A percentile compares a stretch with the other conserved stretches of the same genome.
Conservation (phyloP, 208 protist species). For the Balamuthia mandrillaris region DNA sequence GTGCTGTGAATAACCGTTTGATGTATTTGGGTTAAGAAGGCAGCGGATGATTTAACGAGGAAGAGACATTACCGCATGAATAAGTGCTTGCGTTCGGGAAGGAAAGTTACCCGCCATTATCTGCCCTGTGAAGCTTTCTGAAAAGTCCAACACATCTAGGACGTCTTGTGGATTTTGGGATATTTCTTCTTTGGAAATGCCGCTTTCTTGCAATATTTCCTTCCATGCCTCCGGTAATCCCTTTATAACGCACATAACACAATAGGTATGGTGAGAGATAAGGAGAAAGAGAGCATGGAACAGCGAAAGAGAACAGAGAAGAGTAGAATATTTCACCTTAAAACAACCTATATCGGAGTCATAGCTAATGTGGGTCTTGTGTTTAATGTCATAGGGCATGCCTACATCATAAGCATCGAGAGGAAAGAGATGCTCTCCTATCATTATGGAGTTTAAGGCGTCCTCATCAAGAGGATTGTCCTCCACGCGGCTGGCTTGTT, state of each 20-base stretch:
- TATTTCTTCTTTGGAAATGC: conserved; percentile 46
- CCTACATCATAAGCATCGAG: conserved; percentile 34
- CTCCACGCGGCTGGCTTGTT: too few relatives aligned
- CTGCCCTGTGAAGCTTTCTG: too few relatives aligned
- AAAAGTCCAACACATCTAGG: conserved; percentile 47
- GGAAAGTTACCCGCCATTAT: too few relatives aligned
- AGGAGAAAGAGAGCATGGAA: neutral
- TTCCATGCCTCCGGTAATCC: conserved; percentile 61
- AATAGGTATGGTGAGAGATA: neutral
- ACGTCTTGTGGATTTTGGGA: conserved; percentile 49
- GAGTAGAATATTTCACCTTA: too few relatives aligned
- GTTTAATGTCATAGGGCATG: conserved; percentile 55
- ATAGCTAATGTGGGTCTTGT: conserved; percentile 57
- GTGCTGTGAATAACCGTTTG: conserved; percentile 43
- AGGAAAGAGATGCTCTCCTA: too few relatives aligned
- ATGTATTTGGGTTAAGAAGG: neutral
- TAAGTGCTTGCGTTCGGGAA: too few relatives aligned
- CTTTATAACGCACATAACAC: neutral
- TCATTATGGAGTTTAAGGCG: too few relatives aligned
- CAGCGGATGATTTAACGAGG: neutral
- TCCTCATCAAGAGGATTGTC: too few relatives aligned
- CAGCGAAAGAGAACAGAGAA: neutral
- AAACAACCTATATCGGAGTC: conserved; percentile 45
- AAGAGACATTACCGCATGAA: neutral
- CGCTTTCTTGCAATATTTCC: conserved; percentile 43